Conservation (phyloP, 768 basidiomycete genomes). For the Amyloporia xantha region DNA sequence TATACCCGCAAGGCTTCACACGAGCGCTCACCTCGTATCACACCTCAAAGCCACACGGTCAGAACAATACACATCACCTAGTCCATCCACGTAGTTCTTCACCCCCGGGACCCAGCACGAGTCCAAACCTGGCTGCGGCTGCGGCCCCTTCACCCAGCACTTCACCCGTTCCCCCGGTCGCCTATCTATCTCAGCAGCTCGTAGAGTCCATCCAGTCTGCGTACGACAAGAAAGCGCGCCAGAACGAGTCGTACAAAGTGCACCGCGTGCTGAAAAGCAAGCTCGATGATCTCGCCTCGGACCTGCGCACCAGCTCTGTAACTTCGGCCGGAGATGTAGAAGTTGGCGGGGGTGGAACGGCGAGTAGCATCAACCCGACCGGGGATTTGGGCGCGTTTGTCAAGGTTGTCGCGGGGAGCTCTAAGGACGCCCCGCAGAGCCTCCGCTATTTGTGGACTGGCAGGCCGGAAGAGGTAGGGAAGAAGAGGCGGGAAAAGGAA, state of each 20-base stretch:
- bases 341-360: slow-evolving; percentile 17
- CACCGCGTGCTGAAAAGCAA: slow-evolving; percentile 57
- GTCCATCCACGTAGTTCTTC: slow-evolving; percentile 13
- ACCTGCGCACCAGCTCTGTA: slow-evolving; percentile 24
- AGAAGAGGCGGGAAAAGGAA: slow-evolving; percentile 32
- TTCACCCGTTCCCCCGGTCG: slow-evolving; percentile 1
- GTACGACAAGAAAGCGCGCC: slow-evolving; percentile 41
- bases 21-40: slow-evolving; percentile 36
- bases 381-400: slow-evolving; percentile 50
- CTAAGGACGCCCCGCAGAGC: slow-evolving; percentile 28
- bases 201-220: slow-evolving; percentile 40
- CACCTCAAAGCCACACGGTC: slow-evolving; percentile 17
- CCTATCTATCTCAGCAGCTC: slow-evolving; percentile 38
- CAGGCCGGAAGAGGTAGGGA: slow-evolving; percentile 23
- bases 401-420: slow-evolving; percentile 30
- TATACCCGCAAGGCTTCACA: slow-evolving; percentile 56
- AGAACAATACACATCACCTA: slow-evolving; percentile 12
- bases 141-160: slow-evolving; percentile 1
- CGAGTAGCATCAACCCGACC: slow-evolving; percentile 37
- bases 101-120: not conserved
- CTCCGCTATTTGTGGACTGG: slow-evolving; percentile 31
- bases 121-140: not conserved
- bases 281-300: slow-evolving; percentile 45
- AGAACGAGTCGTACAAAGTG: slow-evolving; percentile 51
- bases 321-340: slow-evolving; percentile 10